Base-by-base conservation (phyloP, 768 basidiomycete genomes). In the Mycena rosella region DNA sequence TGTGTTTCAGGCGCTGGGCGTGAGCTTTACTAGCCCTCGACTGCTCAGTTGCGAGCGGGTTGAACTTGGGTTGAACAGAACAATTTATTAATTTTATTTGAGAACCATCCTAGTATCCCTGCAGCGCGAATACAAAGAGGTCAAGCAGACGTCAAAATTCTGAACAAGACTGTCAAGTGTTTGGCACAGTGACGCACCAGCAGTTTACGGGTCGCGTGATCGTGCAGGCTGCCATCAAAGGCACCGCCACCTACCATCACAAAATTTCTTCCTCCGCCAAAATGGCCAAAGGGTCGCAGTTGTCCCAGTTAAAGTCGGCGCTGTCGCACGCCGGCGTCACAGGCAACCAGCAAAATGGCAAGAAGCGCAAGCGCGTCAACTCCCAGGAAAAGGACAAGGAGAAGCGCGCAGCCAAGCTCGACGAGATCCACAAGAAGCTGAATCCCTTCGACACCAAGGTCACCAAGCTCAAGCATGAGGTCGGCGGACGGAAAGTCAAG, bases 361-460 rank as follows among this genome's bases (percentile, higher is more conserved):
- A 91, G 79, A 95, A 95, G 78, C 84, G 91, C 68, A 94, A 91
- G 75, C 86, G 91, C 44, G 75, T 84, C 1, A 79, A 78, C 5
- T 78, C 84, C 48, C 83, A 86, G 29, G 93, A 95, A 76, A 90
- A 89, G 68, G 94, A 95, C 75, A 94, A 92, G 77, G 92, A 91
- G 69, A 95, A 94, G 79, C 89, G 87, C 69, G 88, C 92, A 0
- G 88, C 90, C 8, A 94, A 88, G 74, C 87, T 98, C 45, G 88
- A 89, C 58, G 92, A 92, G 75, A 96, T 99, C 67, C 90, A 95
- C 70, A 87, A 89, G 73, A 89, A 87, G 72, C 84, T 98, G 74
- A 99, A 98, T 81, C 94, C 95, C 22, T 99, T 99, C 78, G 97
- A 99, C 78, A 86, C 91, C 74, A 94, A 96, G 72, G 93, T 96